Conservation (phyloP, 2,329 filamentous ascomycete species). For the Phoma herbarum region DNA sequence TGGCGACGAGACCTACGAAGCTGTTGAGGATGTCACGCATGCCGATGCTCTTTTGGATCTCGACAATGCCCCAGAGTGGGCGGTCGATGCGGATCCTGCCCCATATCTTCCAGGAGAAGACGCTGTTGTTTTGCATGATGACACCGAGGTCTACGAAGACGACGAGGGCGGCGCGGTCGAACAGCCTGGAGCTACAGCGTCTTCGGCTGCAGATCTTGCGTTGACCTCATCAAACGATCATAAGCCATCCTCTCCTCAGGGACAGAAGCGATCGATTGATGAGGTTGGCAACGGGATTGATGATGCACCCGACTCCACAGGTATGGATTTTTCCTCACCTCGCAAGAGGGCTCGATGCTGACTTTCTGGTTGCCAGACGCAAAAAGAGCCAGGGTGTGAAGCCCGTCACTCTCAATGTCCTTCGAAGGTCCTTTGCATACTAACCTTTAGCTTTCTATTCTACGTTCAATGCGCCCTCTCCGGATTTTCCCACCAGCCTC, state of each 20-base stretch:
- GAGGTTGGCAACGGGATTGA: constrained; percentile 43
- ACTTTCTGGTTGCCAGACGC: constrained; percentile 33
- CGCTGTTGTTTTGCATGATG: constrained; percentile 21
- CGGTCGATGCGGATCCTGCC: constrained; percentile 23
- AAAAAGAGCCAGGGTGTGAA: constrained; percentile 46
- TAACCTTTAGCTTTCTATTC: constrained; percentile 31
- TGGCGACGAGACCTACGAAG: constrained; percentile 18
- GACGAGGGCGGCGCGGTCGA: constrained; percentile 38
- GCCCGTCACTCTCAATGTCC: constrained; percentile 32
- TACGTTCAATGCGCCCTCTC: not conserved
- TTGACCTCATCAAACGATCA: constrained; percentile 36
- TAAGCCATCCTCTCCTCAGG: constrained; percentile 38
- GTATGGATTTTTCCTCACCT: constrained; percentile 26
- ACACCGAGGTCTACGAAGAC: constrained; percentile 24
- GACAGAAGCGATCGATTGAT: constrained; percentile 46
- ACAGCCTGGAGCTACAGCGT: constrained; percentile 36
- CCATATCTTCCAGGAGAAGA: constrained; percentile 21
- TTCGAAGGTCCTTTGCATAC: constrained; percentile 20
- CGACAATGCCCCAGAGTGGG: constrained; percentile 32
- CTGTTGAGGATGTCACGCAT: constrained; percentile 22
- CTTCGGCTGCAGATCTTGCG: constrained; percentile 40
- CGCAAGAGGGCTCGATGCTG: constrained; percentile 20
- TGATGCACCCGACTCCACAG: constrained; percentile 39
- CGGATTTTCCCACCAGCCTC: not conserved
- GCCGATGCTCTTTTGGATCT: constrained; percentile 34